These are phyloP conservation scores for Pseudogymnoascus sp. DNA, from an alignment of 2,329 filamentous ascomycete genomes.

Conservation along the genomic window DNA sequence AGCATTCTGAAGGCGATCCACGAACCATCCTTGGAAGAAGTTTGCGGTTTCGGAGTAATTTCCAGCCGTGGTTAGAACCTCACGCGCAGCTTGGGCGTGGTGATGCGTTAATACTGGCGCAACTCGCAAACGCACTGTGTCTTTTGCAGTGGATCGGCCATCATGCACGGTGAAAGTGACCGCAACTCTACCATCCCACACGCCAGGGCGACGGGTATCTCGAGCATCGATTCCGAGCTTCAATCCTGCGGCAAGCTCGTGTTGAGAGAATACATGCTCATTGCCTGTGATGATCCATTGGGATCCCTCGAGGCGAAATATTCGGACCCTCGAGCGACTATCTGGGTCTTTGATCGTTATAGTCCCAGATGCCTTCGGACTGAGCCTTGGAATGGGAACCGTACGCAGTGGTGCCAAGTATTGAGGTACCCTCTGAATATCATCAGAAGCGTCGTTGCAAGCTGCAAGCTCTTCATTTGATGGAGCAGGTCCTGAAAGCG, in stretches of 20 bases:
- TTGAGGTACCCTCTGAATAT: slow-evolving; percentile 27
- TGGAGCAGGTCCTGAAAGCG: slow-evolving; percentile 9
- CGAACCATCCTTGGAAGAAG: neutral
- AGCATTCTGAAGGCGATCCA: neutral
- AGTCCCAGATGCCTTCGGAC: neutral
- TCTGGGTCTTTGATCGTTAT: neutral
- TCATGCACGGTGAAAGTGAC: neutral
- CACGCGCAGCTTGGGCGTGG: slow-evolving; percentile 27
- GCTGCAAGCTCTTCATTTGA: slow-evolving; percentile 24
- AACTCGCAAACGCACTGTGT: slow-evolving; percentile 29
- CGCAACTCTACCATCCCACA: neutral
- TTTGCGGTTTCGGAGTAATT: slow-evolving; percentile 20
- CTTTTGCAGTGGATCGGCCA: slow-evolving; percentile 10
- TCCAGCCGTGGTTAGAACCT: slow-evolving; percentile 21
- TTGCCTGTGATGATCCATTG: neutral
- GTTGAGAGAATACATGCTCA: neutral
- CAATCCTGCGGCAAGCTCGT: neutral
- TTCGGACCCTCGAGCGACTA: neutral
- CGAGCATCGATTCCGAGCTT: neutral
- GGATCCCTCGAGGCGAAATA: neutral
- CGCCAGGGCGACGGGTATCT: neutral
- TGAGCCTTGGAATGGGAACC: slow-evolving; percentile 6
- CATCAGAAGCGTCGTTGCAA: slow-evolving; percentile 32
- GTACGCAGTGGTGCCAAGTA: slow-evolving; percentile 30
- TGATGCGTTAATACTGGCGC: slow-evolving; percentile 34